phyloP scores from a whole-genome alignment of 805 yeast genomes.

The Wickerhamomyces kurtzmanii region DNA sequence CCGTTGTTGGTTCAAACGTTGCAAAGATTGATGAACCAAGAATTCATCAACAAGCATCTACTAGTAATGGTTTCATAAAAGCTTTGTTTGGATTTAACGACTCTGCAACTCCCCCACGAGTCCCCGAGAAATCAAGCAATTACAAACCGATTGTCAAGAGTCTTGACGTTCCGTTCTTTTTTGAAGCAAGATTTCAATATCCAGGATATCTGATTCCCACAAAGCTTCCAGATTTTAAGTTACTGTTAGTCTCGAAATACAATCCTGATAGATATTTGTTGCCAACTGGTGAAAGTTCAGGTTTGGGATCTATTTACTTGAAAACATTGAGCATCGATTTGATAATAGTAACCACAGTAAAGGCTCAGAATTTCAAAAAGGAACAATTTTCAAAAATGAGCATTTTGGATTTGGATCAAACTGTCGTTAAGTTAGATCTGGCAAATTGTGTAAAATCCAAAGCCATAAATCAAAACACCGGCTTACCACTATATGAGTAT shows the following conservation, averaged over 20 bases:
- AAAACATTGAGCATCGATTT: conserved; percentile 24
- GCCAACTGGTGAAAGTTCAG: conserved; percentile 33
- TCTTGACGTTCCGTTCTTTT: conserved; percentile 5
- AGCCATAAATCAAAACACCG: conserved; percentile 8
- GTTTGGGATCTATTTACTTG: conserved; percentile 36
- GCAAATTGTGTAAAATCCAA: conserved; percentile 3
- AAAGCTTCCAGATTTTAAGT: conserved; percentile 12
- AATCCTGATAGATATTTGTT: conserved; percentile 14
- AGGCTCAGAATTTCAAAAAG: conserved; percentile 8
- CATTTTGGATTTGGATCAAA: too few species aligned
- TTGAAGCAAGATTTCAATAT: conserved; percentile 8
- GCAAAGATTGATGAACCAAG: too few species aligned
- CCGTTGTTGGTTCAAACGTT: too few species aligned
- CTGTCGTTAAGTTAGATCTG: conserved; percentile 4
- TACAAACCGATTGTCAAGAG: conserved; percentile 3
- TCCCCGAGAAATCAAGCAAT: too few species aligned
- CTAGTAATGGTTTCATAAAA: too few species aligned
- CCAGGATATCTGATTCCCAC: conserved; percentile 7
- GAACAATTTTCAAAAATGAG: conserved; percentile 1
- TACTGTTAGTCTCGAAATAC: conserved; percentile 12
- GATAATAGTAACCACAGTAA: conserved; percentile 8
- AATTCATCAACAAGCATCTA: too few species aligned
- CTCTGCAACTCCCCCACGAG: too few species aligned
- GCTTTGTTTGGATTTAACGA: too few species aligned
- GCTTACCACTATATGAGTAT: conserved; percentile 32